Conservation (phyloP, 192 early-diverging fungal genomes). For the Coemansia sp. region DNA sequence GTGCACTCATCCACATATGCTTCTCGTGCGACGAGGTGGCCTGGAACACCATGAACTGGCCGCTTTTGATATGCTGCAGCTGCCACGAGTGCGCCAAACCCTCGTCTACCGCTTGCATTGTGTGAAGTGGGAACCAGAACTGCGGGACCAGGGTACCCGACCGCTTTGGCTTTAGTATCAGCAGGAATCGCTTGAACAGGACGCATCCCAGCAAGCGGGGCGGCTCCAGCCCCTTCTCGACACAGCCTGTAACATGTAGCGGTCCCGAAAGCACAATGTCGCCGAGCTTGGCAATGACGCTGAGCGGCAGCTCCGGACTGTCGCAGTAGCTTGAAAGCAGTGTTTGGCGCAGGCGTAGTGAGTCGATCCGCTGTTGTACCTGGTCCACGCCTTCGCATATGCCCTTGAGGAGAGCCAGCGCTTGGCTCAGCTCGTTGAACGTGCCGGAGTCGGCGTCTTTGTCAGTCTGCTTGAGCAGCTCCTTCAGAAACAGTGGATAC, state of each 20-base stretch:
- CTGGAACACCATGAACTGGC: slow-evolving; percentile 53
- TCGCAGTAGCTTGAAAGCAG: slow-evolving; percentile 32
- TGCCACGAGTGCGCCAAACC: slow-evolving; percentile 25
- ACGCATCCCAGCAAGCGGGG: slow-evolving; percentile 54
- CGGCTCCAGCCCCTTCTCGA: background rate
- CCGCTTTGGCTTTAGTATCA: slow-evolving; percentile 56
- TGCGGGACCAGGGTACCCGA: slow-evolving; percentile 52
- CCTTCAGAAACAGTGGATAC: slow-evolving; percentile 77
- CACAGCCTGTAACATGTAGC: slow-evolving; percentile 20
- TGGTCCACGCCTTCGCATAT: slow-evolving; percentile 36
- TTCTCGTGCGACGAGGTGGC: slow-evolving; percentile 57
- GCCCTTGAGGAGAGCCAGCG: slow-evolving; percentile 18
- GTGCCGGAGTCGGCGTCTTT: slow-evolving; percentile 15
- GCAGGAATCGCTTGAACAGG: slow-evolving; percentile 57
- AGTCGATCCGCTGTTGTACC: slow-evolving; percentile 36
- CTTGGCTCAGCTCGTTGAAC: slow-evolving; percentile 9
- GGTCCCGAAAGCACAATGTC: slow-evolving; percentile 37
- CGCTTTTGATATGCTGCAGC: slow-evolving; percentile 37
- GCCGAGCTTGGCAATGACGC: slow-evolving; percentile 35
- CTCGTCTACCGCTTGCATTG: slow-evolving; percentile 56
- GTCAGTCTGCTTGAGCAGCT: slow-evolving; percentile 55
- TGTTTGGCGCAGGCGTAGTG: slow-evolving; percentile 18
- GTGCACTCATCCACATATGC: slow-evolving; percentile 51
- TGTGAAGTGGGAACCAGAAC: slow-evolving; percentile 65
- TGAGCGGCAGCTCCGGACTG: slow-evolving; percentile 32